Conservation (phyloP, 139 green algal genomes). For the Mesotaenium endlicherianum region DNA sequence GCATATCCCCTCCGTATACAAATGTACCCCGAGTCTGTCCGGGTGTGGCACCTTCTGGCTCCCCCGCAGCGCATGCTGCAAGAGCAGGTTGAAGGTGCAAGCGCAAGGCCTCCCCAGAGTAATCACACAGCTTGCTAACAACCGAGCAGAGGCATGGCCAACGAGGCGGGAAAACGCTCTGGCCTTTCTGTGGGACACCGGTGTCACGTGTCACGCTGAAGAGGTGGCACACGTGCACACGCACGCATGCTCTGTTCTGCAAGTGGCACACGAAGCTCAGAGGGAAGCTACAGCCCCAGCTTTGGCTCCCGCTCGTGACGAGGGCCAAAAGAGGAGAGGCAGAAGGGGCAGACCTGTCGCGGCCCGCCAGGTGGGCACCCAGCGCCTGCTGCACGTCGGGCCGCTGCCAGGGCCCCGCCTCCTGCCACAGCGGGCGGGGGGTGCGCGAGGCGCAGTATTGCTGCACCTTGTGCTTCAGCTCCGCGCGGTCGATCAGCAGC, state of each 20-base stretch:
- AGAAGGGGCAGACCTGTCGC: background rate
- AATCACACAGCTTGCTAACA: too few relatives aligned
- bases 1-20: too few relatives aligned
- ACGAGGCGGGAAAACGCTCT: background rate
- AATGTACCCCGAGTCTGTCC: too few relatives aligned
- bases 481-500: conserved; percentile 8
- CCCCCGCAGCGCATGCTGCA: too few relatives aligned
- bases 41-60: too few relatives aligned
- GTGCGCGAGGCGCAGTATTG: background rate
- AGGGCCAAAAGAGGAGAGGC: background rate
- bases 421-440: background rate
- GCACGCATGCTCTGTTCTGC: background rate
- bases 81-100: too few relatives aligned
- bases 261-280: background rate
- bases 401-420: background rate
- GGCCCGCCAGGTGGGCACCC: background rate
- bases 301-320: background rate
- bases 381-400: background rate
- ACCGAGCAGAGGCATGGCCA: too few relatives aligned
- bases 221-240: background rate
- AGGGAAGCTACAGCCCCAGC: background rate
- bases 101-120: too few relatives aligned
- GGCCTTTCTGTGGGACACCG: too few relatives aligned
- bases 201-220: too few relatives aligned
- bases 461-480: background rate